These are phyloP conservation scores for Lodderomyces parapsilosis DNA, from an alignment of 1,139 yeast genomes.

Conservation along the genomic window DNA sequence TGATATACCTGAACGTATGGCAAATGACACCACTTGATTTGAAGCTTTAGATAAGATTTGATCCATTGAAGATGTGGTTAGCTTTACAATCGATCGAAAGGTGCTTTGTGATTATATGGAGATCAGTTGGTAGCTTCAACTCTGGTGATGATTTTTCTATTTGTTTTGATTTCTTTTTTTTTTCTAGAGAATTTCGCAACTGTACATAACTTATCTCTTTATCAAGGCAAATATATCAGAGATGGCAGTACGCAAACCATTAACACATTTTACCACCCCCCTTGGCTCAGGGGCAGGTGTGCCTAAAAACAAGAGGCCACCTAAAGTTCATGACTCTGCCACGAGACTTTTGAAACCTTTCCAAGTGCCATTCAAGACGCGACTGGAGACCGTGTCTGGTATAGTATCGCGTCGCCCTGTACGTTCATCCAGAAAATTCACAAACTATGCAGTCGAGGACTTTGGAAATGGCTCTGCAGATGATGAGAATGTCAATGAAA, in stretches of 20 bases:
- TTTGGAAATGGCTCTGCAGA: slow-evolving; percentile 7
- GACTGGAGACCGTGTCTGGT: slow-evolving; percentile 14
- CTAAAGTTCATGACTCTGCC: slow-evolving; percentile 35
- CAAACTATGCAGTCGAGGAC: slow-evolving; percentile 25
- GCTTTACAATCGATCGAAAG: background rate
- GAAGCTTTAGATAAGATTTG: slow-evolving; percentile 59
- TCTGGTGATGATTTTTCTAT: background rate
- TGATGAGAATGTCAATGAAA: slow-evolving; percentile 25
- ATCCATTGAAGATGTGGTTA: slow-evolving; percentile 31
- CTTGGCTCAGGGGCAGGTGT: slow-evolving; percentile 48
- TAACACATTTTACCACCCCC: slow-evolving; percentile 43
- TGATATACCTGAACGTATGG: slow-evolving; percentile 74
- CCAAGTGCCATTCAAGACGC: slow-evolving; percentile 39
- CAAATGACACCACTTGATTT: slow-evolving; percentile 77
- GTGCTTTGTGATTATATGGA: background rate
- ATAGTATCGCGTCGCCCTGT: slow-evolving; percentile 20
- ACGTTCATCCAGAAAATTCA: slow-evolving; percentile 19
- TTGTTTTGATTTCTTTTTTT: slow-evolving; percentile 2
- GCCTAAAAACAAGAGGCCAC: slow-evolving; percentile 42
- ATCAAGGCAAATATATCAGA: no score
- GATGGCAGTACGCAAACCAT: slow-evolving; percentile 34
- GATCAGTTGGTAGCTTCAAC: background rate
- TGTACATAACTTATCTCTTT: background rate
- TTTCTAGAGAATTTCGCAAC: background rate
- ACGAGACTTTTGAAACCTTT: slow-evolving; percentile 41